These are phyloP conservation scores for Rutstroemia sp. DNA, from an alignment of 2,329 filamentous ascomycete species.

Conservation along the genomic window DNA sequence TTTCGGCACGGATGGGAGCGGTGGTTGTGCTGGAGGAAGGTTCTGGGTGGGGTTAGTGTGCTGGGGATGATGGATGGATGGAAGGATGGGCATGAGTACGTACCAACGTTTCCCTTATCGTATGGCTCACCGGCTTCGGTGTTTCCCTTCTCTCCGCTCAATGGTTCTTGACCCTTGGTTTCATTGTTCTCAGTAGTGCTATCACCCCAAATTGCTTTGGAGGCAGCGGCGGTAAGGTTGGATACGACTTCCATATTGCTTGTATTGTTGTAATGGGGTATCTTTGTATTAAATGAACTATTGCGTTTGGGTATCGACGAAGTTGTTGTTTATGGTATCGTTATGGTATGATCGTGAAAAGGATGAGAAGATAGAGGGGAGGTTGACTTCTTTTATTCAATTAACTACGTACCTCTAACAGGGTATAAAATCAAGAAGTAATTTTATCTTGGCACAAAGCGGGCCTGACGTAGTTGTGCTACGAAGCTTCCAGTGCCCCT, in stretches of 20 bases:
- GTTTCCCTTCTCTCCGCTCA: conserved; percentile 63
- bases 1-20: not conserved
- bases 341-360: not conserved
- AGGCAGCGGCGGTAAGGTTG: conserved; percentile 41
- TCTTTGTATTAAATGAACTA: not conserved
- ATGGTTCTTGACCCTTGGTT: conserved; percentile 49
- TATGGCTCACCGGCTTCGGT: conserved; percentile 65
- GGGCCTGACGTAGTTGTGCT: not conserved
- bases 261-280: not conserved
- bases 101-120: conserved; percentile 62
- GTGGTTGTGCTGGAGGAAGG: not conserved
- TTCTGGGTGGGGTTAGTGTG: not conserved
- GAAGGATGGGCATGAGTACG: not conserved
- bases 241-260: conserved; percentile 56
- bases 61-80: not conserved
- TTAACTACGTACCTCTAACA: not conserved
- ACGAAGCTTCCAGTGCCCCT: not conserved
- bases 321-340: not conserved
- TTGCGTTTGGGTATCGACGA: not conserved
- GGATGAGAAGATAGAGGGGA: not conserved
- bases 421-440: not conserved
- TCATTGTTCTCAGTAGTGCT: conserved; percentile 8
- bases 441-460: not conserved
- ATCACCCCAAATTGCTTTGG: conserved; percentile 37
- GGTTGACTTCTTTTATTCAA: not conserved